Evolutionary conservation across 805 yeast species (phyloP).

Genomic region (Candida nonsorbophila): DNA sequence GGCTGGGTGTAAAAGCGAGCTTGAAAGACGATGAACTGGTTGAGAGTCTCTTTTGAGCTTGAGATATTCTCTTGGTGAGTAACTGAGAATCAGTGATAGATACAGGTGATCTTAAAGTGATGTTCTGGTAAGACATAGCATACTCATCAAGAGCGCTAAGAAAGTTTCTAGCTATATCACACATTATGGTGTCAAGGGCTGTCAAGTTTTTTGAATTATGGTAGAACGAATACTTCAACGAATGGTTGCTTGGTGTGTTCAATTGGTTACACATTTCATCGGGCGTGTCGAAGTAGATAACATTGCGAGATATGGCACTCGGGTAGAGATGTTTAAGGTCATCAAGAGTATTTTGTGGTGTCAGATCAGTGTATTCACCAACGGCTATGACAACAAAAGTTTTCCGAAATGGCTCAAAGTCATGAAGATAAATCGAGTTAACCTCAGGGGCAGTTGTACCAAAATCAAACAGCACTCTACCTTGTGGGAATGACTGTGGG

Average conservation of each 20-base stretch:
- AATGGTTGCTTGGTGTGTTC: slow-evolving; percentile 12
- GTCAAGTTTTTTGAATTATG: slow-evolving; percentile 22
- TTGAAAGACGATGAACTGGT: slow-evolving; percentile 36
- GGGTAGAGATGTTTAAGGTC: slow-evolving; percentile 43
- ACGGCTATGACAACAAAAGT: slow-evolving; percentile 56
- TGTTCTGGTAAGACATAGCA: slow-evolving; percentile 70
- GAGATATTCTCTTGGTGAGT: slow-evolving; percentile 32
- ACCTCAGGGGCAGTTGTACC: slow-evolving; percentile 41
- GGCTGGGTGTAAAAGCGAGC: slow-evolving; percentile 16
- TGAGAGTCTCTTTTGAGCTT: slow-evolving; percentile 38
- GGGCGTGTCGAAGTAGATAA: slow-evolving; percentile 52
- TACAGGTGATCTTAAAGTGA: slow-evolving; percentile 80
- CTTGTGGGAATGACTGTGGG: slow-evolving; percentile 82
- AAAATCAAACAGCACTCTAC: slow-evolving; percentile 61
- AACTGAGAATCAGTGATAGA: slow-evolving; percentile 48
- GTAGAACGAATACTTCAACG: slow-evolving; percentile 14
- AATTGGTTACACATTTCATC: slow-evolving; percentile 3
- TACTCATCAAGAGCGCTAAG: slow-evolving; percentile 59
- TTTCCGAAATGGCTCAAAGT: slow-evolving; percentile 86
- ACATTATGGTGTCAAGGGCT: slow-evolving; percentile 55
- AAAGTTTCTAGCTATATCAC: slow-evolving; percentile 66
- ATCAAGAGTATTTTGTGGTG: slow-evolving; percentile 4
- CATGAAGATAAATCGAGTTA: slow-evolving; percentile 67
- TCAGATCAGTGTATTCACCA: slow-evolving; percentile 19
- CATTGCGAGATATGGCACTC: slow-evolving; percentile 48